Conservation (phyloP, 768 basidiomycete genomes). For the Hericium coralloides region DNA sequence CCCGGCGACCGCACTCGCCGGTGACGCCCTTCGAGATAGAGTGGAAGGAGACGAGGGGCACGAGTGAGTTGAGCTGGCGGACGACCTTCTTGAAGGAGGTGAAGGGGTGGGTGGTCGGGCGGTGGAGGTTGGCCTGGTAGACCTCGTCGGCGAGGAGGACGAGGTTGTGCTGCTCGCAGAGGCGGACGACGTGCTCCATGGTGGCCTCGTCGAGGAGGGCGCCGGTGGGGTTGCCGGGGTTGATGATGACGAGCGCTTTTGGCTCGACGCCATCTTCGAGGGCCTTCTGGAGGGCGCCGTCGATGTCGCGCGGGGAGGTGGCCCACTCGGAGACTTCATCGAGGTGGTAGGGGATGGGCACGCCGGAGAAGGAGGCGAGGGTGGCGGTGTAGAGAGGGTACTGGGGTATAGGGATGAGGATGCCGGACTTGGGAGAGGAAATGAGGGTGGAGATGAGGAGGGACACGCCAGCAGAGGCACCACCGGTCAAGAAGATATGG, state of each 20-base stretch:
- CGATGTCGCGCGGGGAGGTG: conserved; percentile 61
- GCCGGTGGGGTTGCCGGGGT: conserved; percentile 97
- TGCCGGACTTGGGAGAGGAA: conserved; percentile 53
- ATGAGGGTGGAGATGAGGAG: conserved; percentile 77
- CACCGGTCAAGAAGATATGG: conserved; percentile 90
- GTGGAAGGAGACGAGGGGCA: conserved; percentile 92
- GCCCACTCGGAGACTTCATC: conserved; percentile 80
- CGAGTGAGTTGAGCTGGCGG: conserved; percentile 49
- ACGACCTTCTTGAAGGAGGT: conserved; percentile 91
- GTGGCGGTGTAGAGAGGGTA: conserved; percentile 97
- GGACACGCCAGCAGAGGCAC: conserved; percentile 92
- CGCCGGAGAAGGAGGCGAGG: conserved; percentile 77
- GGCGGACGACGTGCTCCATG: conserved; percentile 65
- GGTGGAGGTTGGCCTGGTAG: conserved; percentile 93
- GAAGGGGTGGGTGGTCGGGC: conserved; percentile 60
- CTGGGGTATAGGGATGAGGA: conserved; percentile 96
- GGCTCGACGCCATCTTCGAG: conserved; percentile 49
- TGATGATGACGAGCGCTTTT: conserved; percentile 92
- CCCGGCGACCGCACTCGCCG: conserved; percentile 95
- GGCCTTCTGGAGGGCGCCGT: conserved; percentile 57
- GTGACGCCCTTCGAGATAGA: conserved; percentile 94
- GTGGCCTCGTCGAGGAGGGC: conserved; percentile 65
- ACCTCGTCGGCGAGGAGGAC: conserved; percentile 96
- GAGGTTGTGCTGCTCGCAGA: conserved; percentile 80
- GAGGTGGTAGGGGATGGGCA: conserved; percentile 80